phyloP scores from a whole-genome alignment of 352 stramenopile genomes.

The Phytophthora pinifolia region DNA sequence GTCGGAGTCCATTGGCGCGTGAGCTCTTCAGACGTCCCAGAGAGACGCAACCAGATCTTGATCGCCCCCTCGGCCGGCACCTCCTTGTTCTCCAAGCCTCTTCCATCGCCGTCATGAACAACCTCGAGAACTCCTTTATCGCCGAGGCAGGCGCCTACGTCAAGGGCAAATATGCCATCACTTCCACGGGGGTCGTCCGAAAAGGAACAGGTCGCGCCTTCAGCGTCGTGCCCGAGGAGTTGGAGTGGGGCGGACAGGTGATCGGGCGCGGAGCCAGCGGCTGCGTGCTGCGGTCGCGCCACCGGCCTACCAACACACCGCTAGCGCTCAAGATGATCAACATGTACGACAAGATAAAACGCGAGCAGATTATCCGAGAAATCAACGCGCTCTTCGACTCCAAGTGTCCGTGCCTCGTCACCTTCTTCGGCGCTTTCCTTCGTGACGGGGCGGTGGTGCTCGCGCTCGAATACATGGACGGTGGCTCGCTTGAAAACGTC shows the following conservation, averaged over 20 bases:
- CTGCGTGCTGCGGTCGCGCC: conserved; percentile 63
- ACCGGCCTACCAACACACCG: conserved; percentile 72
- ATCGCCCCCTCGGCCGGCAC: conserved; percentile 17
- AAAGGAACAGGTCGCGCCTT: conserved; percentile 82
- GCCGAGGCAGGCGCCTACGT: conserved; percentile 70
- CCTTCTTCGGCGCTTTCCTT: conserved; percentile 91
- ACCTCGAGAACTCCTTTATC: conserved; percentile 81
- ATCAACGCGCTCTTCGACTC: conserved; percentile 88
- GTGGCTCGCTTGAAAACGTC: conserved; percentile 90
- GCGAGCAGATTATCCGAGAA: conserved; percentile 88
- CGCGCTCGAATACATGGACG: conserved; percentile 94
- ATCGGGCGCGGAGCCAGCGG: conserved; percentile 76
- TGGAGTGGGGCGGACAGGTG: conserved; percentile 75
- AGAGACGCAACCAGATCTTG: conserved; percentile 38
- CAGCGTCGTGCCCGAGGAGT: conserved; percentile 71
- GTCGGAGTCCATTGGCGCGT: conserved; percentile 2
- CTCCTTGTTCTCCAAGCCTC: not conserved
- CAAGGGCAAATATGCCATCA: conserved; percentile 84
- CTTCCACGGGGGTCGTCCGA: conserved; percentile 71
- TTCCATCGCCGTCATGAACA: conserved; percentile 33
- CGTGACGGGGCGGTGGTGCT: conserved; percentile 89
- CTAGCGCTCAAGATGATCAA: conserved; percentile 90
- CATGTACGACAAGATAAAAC: conserved; percentile 86
- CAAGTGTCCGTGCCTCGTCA: conserved; percentile 83
- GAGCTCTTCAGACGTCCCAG: conserved; percentile 25